Evolutionary conservation across 257 asterid species (phyloP).

Genomic region (Craterostigma plantagineum): DNA sequence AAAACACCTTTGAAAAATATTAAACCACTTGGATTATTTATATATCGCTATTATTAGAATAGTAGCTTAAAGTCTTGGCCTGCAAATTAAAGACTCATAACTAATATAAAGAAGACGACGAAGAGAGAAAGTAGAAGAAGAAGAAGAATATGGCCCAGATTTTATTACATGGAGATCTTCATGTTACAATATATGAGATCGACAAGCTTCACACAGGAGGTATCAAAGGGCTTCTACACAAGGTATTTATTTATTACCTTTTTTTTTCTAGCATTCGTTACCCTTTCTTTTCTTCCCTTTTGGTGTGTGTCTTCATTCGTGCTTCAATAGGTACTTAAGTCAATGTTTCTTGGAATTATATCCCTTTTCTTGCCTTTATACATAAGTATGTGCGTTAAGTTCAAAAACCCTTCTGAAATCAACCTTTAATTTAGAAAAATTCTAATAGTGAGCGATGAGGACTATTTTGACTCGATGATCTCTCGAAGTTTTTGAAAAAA

Average conservation of each 20-base stretch:
- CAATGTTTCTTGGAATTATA: too few species aligned
- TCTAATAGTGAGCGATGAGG: too few species aligned
- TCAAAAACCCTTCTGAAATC: background rate
- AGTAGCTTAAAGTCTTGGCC: too few species aligned
- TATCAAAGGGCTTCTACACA: conserved; percentile 10
- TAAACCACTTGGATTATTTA: too few species aligned
- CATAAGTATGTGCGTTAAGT: background rate
- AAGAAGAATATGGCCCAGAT: conserved; percentile 16
- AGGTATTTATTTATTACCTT: conserved; percentile 12
- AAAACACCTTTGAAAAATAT: too few species aligned
- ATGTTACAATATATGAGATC: conserved; percentile 23
- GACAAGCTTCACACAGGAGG: conserved; percentile 20
- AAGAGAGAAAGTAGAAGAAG: background rate
- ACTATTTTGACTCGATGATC: background rate
- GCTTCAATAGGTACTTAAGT: too few species aligned
- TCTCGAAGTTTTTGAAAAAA: too few species aligned
- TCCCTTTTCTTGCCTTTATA: background rate
- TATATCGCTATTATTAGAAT: too few species aligned
- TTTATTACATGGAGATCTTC: conserved; percentile 28
- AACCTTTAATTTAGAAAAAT: too few species aligned
- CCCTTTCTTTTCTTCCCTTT: background rate
- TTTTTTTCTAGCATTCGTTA: background rate
- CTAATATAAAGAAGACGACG: conserved; percentile 5
- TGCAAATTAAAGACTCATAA: too few species aligned
- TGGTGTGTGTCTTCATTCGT: too few species aligned